phyloP scores from a whole-genome alignment of 2,329 filamentous ascomycete species.

The Ceratocystis papillata region DNA sequence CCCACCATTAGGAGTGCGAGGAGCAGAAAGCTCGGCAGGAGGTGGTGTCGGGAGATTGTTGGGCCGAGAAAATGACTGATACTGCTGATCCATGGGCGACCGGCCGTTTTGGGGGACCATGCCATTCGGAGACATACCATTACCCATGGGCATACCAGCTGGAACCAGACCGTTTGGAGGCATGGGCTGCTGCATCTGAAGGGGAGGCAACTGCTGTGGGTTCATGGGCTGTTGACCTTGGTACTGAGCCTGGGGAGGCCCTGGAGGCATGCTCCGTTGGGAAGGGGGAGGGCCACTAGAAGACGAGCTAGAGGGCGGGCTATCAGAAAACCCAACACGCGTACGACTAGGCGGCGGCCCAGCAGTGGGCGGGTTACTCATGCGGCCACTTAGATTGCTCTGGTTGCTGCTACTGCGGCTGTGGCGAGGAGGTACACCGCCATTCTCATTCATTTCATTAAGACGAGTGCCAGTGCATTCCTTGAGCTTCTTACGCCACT shows the following conservation, averaged over 20 bases:
- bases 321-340: constrained; percentile 50
- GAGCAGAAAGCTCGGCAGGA: constrained; percentile 17
- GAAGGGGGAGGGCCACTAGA: constrained; percentile 5
- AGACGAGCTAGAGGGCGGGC: constrained; percentile 32
- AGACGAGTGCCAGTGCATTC: constrained; percentile 75
- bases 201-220: constrained; percentile 9
- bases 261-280: constrained; percentile 8
- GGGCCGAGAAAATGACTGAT: constrained; percentile 21
- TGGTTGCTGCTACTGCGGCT: constrained; percentile 48
- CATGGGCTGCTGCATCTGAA: constrained; percentile 10
- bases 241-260: not conserved
- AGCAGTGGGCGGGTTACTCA: constrained; percentile 35
- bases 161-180: constrained; percentile 16
- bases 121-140: constrained; percentile 17
- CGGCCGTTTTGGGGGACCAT: constrained; percentile 10
- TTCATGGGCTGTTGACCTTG: constrained; percentile 8
- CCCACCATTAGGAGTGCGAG: not conserved
- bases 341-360: constrained; percentile 32
- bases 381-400: constrained; percentile 45
- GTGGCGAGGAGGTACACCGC: constrained; percentile 32
- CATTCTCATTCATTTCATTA: constrained; percentile 48
- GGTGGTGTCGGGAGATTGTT: constrained; percentile 15
- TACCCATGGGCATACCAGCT: constrained; percentile 7
- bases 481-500: constrained; percentile 85
- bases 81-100: constrained; percentile 16